Evolutionary conservation across 108 stramenopile genomes (phyloP), one percentile per base, ranked within the genome.

Genomic region (Ochromonas danica): DNA sequence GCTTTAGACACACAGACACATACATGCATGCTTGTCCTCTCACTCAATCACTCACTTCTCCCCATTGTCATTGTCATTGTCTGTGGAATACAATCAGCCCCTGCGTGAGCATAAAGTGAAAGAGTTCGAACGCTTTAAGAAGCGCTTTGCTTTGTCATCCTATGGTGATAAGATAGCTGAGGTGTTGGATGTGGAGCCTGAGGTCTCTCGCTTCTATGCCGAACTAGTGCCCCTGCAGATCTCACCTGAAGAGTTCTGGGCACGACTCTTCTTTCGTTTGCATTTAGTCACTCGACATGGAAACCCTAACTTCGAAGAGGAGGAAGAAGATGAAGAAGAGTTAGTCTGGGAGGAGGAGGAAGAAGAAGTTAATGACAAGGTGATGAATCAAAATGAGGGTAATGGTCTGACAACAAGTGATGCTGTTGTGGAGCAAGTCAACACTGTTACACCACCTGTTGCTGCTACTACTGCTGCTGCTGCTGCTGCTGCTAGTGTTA

Each of bases 171-270:
- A 75, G 22, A 75, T 75, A 27, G 36, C 72, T 6, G 27, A 60
- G 10, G 51, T 75, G 10, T 60, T 75, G 40, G 72, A 75, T 57
- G 43, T 14, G 6, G 72, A 75, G 31, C 45, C 43, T 28, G 72
- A 75, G 22, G 72, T 75, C 3, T 75, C 72, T 3, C 43, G 43
- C 27, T 75, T 75, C 38, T 75, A 75, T 42, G 72, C 72, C 10
- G 72, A 75, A 57, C 72, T 75, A 14, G 72, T 75, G n/a, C 72
- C 72, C 6, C 31, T 45, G 28, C 45, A 75, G 22, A 42, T 75
- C 10, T 42, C 72, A 41, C 45, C 72, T 27, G 72, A 75, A 33
- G 51, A 45, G 25, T 75, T 75, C 38, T 75, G 72, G 72, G 72
- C 72, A 27, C 6, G 72, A 33, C 31, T 57, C 17, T 75, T 57